Percentiles rank a stretch among this genome's conserved stretches.
Conservation (phyloP, 2,329 filamentous ascomycete genomes). For the Aspergillus sp. region DNA sequence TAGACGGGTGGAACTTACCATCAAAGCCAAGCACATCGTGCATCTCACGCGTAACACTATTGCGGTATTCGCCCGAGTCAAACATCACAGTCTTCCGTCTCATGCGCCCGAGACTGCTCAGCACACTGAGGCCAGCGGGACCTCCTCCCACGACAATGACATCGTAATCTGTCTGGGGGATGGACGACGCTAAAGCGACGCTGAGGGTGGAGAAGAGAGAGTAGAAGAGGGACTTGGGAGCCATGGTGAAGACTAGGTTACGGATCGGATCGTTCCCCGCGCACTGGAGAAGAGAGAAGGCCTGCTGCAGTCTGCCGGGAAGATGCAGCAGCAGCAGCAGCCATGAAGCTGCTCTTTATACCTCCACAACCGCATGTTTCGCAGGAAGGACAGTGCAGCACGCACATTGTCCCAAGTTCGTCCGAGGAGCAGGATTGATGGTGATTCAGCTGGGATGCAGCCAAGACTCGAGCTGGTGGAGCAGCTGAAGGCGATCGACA, state of each 20-base stretch:
- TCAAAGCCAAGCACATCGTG: conserved; percentile 65
- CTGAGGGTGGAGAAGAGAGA: conserved; percentile 26
- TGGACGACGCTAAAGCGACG: conserved; percentile 23
- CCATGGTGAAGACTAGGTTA: conserved; percentile 9
- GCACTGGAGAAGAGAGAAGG: background rate
- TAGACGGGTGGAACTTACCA: conserved; percentile 40
- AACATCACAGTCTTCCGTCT: conserved; percentile 58
- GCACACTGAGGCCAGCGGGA: conserved; percentile 56
- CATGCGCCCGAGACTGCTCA: conserved; percentile 63
- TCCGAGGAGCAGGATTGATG: background rate
- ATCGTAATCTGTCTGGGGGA: conserved; percentile 50
- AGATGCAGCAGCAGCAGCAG: background rate
- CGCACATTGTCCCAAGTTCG: background rate
- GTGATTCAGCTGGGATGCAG: background rate
- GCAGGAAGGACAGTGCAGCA: background rate
- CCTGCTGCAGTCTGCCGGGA: background rate
- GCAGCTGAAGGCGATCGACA: background rate
- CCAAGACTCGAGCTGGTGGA: background rate
- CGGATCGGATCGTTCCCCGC: background rate
- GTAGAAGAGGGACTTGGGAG: conserved; percentile 26
- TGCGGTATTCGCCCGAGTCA: conserved; percentile 62
- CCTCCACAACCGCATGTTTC: background rate
- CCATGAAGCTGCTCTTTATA: background rate
- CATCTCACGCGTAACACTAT: conserved; percentile 58
- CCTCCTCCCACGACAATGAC: conserved; percentile 61